Evolutionary conservation across 805 yeast species (phyloP).

Genomic region (Starmerella etchellsii): DNA sequence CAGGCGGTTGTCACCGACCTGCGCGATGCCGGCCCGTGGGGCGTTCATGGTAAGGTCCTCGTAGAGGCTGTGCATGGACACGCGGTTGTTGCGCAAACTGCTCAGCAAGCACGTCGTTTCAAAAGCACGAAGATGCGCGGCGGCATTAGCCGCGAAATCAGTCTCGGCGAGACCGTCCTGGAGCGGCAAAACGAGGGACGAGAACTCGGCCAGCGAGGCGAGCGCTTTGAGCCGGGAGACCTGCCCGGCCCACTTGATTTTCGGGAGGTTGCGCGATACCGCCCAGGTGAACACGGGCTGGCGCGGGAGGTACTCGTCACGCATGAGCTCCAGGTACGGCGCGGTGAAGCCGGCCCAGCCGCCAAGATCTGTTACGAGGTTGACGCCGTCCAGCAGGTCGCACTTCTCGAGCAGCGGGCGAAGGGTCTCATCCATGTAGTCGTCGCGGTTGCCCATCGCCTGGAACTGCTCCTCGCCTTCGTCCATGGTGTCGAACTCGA

Average conservation of each 20-base stretch:
- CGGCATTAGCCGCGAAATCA: constrained; percentile 6
- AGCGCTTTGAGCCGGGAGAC: constrained; percentile 15
- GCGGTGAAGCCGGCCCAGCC: constrained; percentile 75
- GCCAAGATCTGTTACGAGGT: constrained; percentile 50
- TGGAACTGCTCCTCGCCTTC: constrained; percentile 53
- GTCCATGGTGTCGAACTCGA: constrained; percentile 25
- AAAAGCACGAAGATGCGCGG: constrained; percentile 22
- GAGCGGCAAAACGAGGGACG: constrained; percentile 19
- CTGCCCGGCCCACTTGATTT: neutral
- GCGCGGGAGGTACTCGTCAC: constrained; percentile 33
- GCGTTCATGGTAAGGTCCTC: constrained; percentile 32
- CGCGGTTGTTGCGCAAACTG: constrained; percentile 27
- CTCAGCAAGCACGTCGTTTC: constrained; percentile 36
- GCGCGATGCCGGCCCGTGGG: constrained; percentile 37
- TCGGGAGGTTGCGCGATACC: constrained; percentile 2
- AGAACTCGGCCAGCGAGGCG: constrained; percentile 12
- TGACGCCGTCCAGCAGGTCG: constrained; percentile 62
- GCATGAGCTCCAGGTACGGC: constrained; percentile 38
- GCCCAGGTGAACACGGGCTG: constrained; percentile 18
- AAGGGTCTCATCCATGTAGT: constrained; percentile 48
- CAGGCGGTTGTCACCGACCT: constrained; percentile 15
- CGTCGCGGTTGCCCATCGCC: constrained; percentile 15
- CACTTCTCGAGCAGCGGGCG: constrained; percentile 58
- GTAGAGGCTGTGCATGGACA: constrained; percentile 35
- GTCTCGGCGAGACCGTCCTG: constrained; percentile 2